Conservation (phyloP, 2,329 filamentous ascomycete genomes). For the Pseudogymnoascus sp. region DNA sequence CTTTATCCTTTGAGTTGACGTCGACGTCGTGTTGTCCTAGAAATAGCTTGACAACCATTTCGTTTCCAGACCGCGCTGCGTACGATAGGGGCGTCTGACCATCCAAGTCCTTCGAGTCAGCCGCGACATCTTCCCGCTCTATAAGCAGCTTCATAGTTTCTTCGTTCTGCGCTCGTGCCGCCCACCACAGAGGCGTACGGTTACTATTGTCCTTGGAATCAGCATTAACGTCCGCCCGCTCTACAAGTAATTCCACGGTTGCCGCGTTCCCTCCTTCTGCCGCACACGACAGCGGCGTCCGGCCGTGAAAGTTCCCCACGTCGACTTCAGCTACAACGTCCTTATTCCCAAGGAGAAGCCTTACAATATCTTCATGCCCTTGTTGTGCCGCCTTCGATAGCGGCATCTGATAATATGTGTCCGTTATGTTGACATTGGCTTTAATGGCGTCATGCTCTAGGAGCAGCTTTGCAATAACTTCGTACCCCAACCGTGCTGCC, state of each 20-base stretch:
- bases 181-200: not conserved
- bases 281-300: not conserved
- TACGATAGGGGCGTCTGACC: not conserved
- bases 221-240: not conserved
- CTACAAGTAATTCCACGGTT: conserved; percentile 1
- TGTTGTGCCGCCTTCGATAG: conserved; percentile 22
- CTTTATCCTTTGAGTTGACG: not conserved
- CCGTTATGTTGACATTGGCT: not conserved
- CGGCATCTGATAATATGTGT: conserved; percentile 18
- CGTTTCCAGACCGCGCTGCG: not conserved
- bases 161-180: not conserved
- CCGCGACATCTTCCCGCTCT: not conserved
- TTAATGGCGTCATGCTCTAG: not conserved
- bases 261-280: not conserved
- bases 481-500: not conserved
- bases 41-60: not conserved
- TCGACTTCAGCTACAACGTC: not conserved
- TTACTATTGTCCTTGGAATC: not conserved
- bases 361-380: conserved; percentile 22
- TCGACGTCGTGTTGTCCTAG: not conserved
- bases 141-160: not conserved
- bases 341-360: conserved; percentile 19
- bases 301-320: not conserved
- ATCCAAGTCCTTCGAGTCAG: not conserved
- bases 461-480: not conserved